Evolutionary conservation across 805 yeast genomes (phyloP).

Genomic region (Candida awuae): DNA sequence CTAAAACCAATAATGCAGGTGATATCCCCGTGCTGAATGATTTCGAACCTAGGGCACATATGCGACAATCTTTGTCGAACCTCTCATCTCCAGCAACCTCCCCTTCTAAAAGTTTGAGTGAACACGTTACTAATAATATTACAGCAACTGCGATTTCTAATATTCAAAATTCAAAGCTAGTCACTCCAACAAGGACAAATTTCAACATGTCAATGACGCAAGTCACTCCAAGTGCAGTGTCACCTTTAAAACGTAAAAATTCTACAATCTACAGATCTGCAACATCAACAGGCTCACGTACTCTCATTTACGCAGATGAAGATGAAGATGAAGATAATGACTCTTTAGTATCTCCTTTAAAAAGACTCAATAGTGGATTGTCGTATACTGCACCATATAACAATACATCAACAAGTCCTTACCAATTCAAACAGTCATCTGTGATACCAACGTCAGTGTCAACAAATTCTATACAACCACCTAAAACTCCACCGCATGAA

Average conservation of each 20-base stretch:
- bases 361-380: conserved; percentile 20
- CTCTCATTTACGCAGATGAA: conserved; percentile 2
- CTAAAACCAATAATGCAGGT: too few species aligned
- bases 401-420: conserved; percentile 16
- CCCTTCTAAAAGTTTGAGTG: conserved; percentile 14
- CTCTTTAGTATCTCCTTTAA: conserved; percentile 22
- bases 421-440: conserved; percentile 12
- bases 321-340: conserved; percentile 12
- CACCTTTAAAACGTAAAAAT: conserved; percentile 26
- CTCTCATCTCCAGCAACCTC: conserved; percentile 13
- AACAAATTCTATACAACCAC: conserved; percentile 18
- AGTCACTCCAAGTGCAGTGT: conserved; percentile 12
- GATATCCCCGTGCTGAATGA: too few species aligned
- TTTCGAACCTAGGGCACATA: too few species aligned
- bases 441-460: conserved; percentile 13
- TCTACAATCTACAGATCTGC: conserved; percentile 10
- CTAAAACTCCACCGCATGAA: conserved; percentile 27
- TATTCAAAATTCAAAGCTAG: conserved; percentile 11
- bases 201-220: conserved; percentile 3
- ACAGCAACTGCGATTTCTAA: conserved; percentile 17
- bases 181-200: conserved; percentile 10
- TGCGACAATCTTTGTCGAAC: conserved; percentile 3
- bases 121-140: conserved; percentile 12
- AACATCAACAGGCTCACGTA: conserved; percentile 1
- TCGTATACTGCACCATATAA: conserved; percentile 26